phyloP scores from a whole-genome alignment of 1,139 yeast species.

The Debaryomyces singareniensis region DNA sequence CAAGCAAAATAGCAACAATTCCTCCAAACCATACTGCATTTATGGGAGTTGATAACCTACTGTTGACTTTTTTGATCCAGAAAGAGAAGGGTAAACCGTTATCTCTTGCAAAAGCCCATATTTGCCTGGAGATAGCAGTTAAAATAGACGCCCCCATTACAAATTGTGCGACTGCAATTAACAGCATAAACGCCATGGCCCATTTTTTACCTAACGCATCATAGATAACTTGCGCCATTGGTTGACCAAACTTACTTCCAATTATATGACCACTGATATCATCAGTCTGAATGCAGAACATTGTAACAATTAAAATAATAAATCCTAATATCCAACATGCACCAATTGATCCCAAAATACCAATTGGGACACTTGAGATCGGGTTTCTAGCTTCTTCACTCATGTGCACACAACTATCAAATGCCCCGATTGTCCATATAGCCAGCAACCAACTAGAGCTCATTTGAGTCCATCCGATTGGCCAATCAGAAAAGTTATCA shows the following conservation, averaged over 20 bases:
- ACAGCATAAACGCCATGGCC: slow-evolving; percentile 60
- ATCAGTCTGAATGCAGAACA: slow-evolving; percentile 15
- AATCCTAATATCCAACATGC: slow-evolving; percentile 17
- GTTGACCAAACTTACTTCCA: slow-evolving; percentile 38
- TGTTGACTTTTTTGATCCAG: slow-evolving; percentile 40
- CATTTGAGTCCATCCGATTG: slow-evolving; percentile 17
- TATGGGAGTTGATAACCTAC: slow-evolving; percentile 44
- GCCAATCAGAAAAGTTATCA: slow-evolving; percentile 13
- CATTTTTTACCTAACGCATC: slow-evolving; percentile 64
- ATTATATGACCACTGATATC: slow-evolving; percentile 23
- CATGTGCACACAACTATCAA: slow-evolving; percentile 26
- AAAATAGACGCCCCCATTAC: slow-evolving; percentile 49
- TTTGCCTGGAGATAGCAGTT: slow-evolving; percentile 32
- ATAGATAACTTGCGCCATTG: slow-evolving; percentile 60
- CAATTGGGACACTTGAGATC: slow-evolving; percentile 20
- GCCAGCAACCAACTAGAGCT: slow-evolving; percentile 27
- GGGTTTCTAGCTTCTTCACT: slow-evolving; percentile 24
- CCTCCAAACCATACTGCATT: slow-evolving; percentile 49
- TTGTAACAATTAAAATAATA: slow-evolving; percentile 13
- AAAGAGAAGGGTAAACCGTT: slow-evolving; percentile 15
- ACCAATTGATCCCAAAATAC: slow-evolving; percentile 20
- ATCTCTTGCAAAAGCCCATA: slow-evolving; percentile 26
- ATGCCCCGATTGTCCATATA: slow-evolving; percentile 26
- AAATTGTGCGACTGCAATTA: slow-evolving; percentile 56
- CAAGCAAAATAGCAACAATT: slow-evolving; percentile 34